Evolutionary conservation across 352 stramenopile genomes (phyloP).

Genomic region (Phytopythium delawarense): DNA sequence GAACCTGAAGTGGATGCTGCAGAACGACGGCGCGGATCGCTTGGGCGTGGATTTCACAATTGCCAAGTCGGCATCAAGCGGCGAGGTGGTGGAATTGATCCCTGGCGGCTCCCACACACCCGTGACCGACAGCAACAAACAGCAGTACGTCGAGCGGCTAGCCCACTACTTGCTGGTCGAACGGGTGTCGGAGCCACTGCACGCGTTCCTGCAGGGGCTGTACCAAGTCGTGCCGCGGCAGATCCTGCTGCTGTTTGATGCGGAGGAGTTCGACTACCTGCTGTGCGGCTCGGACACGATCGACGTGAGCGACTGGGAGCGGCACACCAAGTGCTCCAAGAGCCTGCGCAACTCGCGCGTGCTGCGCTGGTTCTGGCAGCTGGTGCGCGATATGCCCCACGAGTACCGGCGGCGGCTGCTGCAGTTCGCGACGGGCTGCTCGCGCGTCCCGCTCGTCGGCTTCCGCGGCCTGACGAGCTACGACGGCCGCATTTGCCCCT

Average conservation of each 20-base stretch:
- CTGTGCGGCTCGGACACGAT: slow-evolving; percentile 92
- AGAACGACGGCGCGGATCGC: slow-evolving; percentile 29
- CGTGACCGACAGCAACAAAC: slow-evolving; percentile 91
- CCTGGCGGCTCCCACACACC: slow-evolving; percentile 36
- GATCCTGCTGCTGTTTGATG: slow-evolving; percentile 93
- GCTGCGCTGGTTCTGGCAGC: slow-evolving; percentile 48
- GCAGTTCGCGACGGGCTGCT: slow-evolving; percentile 68
- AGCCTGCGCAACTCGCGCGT: slow-evolving; percentile 25
- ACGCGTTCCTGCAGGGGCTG: slow-evolving; percentile 87
- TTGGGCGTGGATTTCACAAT: slow-evolving; percentile 43
- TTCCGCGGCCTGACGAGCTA: slow-evolving; percentile 52
- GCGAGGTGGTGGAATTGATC: slow-evolving; percentile 36
- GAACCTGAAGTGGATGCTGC: slow-evolving; percentile 44
- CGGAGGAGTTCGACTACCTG: slow-evolving; percentile 93
- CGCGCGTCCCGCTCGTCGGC: slow-evolving; percentile 48
- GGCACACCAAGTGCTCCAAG: slow-evolving; percentile 57
- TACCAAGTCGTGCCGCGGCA: slow-evolving; percentile 92
- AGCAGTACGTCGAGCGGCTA: slow-evolving; percentile 80
- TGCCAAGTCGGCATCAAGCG: slow-evolving; percentile 8
- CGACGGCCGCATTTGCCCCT: slow-evolving; percentile 51
- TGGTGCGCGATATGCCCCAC: slow-evolving; percentile 77
- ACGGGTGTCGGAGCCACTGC: slow-evolving; percentile 75
- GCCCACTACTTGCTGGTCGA: slow-evolving; percentile 90
- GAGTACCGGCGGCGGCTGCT: slow-evolving; percentile 51
- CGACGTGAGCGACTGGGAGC: slow-evolving; percentile 93